Percentiles rank a stretch among this genome's conserved stretches.
phyloP scores from a whole-genome alignment of 345 rosid species.

The Citrus glauca region DNA sequence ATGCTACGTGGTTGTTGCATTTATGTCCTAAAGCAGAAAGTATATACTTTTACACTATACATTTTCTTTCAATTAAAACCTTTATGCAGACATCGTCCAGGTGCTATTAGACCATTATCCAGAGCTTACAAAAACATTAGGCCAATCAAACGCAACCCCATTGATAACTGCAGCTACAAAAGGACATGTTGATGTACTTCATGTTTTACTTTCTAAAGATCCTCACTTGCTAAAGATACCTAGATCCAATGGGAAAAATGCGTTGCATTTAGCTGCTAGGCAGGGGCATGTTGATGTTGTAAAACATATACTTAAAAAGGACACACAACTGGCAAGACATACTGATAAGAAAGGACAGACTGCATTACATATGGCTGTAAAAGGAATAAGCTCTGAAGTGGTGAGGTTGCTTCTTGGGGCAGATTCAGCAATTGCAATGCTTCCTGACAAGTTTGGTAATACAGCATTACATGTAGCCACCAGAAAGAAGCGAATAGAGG shows the following conservation, averaged over 20 bases:
- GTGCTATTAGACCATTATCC: constrained; percentile 68
- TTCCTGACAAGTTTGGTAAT: constrained; percentile 81
- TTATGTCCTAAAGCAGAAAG: constrained; percentile 3
- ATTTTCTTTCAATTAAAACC: constrained; percentile 8
- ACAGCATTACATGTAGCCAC: constrained; percentile 84
- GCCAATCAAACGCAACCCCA: constrained; percentile 83
- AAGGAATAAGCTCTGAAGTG: constrained; percentile 65
- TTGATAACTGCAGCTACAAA: constrained; percentile 75
- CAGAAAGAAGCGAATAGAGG: constrained; percentile 83
- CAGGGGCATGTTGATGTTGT: constrained; percentile 89
- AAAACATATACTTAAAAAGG: constrained; percentile 54
- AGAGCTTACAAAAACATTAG: constrained; percentile 56
- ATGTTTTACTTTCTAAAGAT: constrained; percentile 61
- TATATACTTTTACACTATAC: neutral
- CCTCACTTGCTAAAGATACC: constrained; percentile 55
- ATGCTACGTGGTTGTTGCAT: neutral
- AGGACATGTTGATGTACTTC: constrained; percentile 64
- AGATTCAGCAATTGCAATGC: constrained; percentile 76
- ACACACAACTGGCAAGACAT: constrained; percentile 70
- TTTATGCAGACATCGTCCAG: constrained; percentile 71
- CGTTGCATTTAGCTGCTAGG: constrained; percentile 85
- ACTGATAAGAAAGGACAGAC: constrained; percentile 96
- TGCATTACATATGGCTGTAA: constrained; percentile 95
- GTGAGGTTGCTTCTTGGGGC: constrained; percentile 69
- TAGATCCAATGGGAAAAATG: constrained; percentile 80